These are phyloP conservation scores for Magnaporthales sp. DNA, from an alignment of 2,329 filamentous ascomycete species.

Conservation along the genomic window DNA sequence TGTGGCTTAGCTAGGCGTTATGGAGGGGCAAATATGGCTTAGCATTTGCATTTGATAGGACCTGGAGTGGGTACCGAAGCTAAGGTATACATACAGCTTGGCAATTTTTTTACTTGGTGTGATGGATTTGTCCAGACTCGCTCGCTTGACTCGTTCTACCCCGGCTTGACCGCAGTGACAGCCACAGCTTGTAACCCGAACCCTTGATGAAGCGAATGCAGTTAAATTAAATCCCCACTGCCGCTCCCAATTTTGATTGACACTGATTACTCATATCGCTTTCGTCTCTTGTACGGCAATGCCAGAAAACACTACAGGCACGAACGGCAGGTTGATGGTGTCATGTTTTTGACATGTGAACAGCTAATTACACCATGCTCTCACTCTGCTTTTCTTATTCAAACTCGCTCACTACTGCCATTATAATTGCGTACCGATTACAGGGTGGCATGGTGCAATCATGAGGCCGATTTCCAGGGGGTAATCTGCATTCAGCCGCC, in stretches of 20 bases:
- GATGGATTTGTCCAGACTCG: background rate
- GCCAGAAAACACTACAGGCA: too few relatives aligned
- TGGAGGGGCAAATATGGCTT: background rate
- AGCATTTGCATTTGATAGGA: slow-evolving; percentile 3
- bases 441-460: background rate
- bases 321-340: too few relatives aligned
- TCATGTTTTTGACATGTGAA: too few relatives aligned
- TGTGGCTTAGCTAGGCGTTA: slow-evolving; percentile 7
- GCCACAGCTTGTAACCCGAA: background rate
- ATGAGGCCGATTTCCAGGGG: background rate
- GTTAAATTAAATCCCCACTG: too few relatives aligned
- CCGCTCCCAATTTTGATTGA: too few relatives aligned
- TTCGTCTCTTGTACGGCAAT: too few relatives aligned
- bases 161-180: too few relatives aligned
- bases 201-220: background rate
- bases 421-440: background rate
- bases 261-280: too few relatives aligned
- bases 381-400: too few relatives aligned
- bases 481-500: background rate
- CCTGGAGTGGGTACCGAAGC: slow-evolving; percentile 11
- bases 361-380: too few relatives aligned
- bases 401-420: too few relatives aligned
- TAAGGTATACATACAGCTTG: background rate
- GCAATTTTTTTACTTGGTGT: background rate
- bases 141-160: background rate